These are phyloP conservation scores for Lippia alba DNA, from an alignment of 305 asterid species.

Conservation along the genomic window DNA sequence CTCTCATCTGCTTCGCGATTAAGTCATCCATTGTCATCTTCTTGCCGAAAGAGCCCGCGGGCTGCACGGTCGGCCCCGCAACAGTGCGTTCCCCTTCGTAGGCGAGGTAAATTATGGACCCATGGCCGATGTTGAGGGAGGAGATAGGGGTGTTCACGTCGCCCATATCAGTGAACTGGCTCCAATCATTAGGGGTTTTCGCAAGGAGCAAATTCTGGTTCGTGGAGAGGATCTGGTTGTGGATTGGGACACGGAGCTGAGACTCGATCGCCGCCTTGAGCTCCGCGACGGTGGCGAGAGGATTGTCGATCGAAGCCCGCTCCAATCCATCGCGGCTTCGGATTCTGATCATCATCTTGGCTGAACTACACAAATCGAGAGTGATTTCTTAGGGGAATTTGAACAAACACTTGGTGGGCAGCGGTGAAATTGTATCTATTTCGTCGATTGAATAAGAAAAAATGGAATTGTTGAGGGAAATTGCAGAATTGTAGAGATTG, in stretches of 20 bases:
- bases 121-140: constrained; percentile 65
- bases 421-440: not conserved
- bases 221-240: constrained; percentile 77
- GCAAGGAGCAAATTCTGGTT: constrained; percentile 85
- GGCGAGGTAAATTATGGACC: constrained; percentile 79
- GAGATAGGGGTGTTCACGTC: constrained; percentile 56
- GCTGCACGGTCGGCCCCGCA: constrained; percentile 69
- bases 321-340: constrained; percentile 98
- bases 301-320: constrained; percentile 69
- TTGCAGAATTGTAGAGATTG: not conserved
- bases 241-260: constrained; percentile 78
- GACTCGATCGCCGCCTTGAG: constrained; percentile 75
- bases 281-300: constrained; percentile 61
- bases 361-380: constrained; percentile 7
- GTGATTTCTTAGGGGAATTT: constrained; percentile 27
- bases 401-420: constrained; percentile 39
- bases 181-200: constrained; percentile 63
- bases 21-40: constrained; percentile 99
- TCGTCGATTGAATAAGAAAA: not conserved
- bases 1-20: constrained; percentile 94
- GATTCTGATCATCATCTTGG: constrained; percentile 88
- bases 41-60: constrained; percentile 88
- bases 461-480: not conserved
- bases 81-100: constrained; percentile 89
- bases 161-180: constrained; percentile 71